Evolutionary conservation across 495 filamentous ascomycete genomes (phyloP).

Genomic region (Oidiodendron maius): DNA sequence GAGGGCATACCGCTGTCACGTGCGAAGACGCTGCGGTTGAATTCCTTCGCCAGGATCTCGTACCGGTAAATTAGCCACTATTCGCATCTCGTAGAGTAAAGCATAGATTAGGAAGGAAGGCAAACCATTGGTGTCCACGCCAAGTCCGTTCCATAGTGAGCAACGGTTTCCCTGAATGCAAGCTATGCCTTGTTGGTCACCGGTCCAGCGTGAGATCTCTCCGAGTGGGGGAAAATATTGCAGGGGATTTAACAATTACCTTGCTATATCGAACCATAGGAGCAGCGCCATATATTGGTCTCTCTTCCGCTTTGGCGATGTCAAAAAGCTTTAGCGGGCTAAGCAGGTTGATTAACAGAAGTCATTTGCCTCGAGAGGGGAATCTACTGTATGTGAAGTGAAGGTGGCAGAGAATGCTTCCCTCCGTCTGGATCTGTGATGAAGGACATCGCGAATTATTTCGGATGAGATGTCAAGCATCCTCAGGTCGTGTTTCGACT

Average conservation of each 20-base stretch:
- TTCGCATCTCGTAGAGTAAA: too few species aligned
- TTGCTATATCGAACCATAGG: slow-evolving; percentile 68
- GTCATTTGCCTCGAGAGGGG: background rate
- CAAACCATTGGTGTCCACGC: slow-evolving; percentile 60
- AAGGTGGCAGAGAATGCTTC: background rate
- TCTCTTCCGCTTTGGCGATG: slow-evolving; percentile 40
- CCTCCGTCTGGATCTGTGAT: slow-evolving; percentile 2
- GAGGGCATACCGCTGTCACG: slow-evolving; percentile 46
- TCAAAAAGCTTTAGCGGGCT: slow-evolving; percentile 57
- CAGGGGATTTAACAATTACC: too few species aligned
- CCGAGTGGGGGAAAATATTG: too few species aligned
- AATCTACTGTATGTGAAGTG: slow-evolving; percentile 12
- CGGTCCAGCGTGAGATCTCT: too few species aligned
- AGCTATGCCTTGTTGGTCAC: too few species aligned
- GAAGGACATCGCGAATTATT: slow-evolving; percentile 3
- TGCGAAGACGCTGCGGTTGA: slow-evolving; percentile 51
- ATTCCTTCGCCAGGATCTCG: slow-evolving; percentile 61
- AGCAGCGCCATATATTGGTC: slow-evolving; percentile 51
- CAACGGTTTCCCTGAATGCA: slow-evolving; percentile 56
- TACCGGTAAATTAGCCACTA: background rate
- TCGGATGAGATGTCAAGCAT: background rate
- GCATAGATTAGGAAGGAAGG: background rate
- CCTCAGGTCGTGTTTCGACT: too few species aligned
- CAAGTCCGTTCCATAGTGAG: slow-evolving; percentile 54
- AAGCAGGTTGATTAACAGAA: background rate